These are phyloP conservation scores for Solanum pinnatisectum DNA, from an alignment of 257 asterid genomes.

Conservation along the genomic window DNA sequence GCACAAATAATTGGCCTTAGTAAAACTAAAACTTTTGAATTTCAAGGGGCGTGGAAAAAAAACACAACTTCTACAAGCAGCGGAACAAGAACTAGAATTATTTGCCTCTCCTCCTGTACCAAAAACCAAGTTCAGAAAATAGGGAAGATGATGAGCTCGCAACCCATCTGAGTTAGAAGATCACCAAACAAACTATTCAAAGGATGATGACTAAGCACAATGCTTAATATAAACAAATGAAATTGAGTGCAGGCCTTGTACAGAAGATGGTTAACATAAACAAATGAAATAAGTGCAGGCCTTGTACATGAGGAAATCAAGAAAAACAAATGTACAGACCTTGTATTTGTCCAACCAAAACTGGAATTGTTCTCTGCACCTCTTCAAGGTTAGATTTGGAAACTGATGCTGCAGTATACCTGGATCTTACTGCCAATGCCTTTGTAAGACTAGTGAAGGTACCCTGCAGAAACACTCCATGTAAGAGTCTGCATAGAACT, in stretches of 20 bases:
- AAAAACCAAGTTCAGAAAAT: not conserved
- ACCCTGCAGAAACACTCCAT: conserved; percentile 37
- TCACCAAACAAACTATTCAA: not conserved
- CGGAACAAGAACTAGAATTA: not conserved
- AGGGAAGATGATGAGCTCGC: not conserved
- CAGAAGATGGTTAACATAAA: not conserved
- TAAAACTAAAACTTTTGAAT: not conserved
- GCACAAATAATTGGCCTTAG: not conserved
- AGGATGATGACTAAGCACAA: not conserved
- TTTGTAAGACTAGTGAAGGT: conserved; percentile 31
- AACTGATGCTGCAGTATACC: conserved; percentile 21
- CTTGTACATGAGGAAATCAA: not conserved
- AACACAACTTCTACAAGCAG: not conserved
- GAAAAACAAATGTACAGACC: conserved; percentile 24
- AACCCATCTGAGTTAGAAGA: not conserved
- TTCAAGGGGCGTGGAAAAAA: not conserved
- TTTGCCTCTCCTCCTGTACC: not conserved
- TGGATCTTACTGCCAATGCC: conserved; percentile 23
- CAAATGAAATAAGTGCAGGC: not conserved
- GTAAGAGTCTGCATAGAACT: not conserved
- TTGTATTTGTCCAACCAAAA: conserved; percentile 26
- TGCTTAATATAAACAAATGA: not conserved
- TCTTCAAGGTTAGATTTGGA: conserved; percentile 34
- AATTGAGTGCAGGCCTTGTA: not conserved
- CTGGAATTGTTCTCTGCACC: conserved; percentile 19